Percentiles rank a stretch among this genome's conserved stretches.
Conservation (phyloP, 345 rosid genomes). For the Pistacia atlantica region DNA sequence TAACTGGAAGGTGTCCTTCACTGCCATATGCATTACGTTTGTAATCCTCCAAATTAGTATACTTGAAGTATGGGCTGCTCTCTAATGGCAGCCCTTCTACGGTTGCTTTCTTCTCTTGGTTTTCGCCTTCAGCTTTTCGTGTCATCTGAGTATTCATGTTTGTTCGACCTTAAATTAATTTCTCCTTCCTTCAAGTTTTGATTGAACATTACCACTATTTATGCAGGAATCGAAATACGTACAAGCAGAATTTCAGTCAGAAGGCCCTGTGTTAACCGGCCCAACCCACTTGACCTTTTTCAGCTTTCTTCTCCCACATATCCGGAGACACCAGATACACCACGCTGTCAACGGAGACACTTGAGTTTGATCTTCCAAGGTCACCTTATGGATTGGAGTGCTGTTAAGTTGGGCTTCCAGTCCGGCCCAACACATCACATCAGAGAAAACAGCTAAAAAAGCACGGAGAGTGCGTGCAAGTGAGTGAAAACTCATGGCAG, state of each 20-base stretch:
- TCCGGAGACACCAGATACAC: neutral
- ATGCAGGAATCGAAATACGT: neutral
- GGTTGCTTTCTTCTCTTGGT: slow-evolving; percentile 6
- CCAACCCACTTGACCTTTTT: slow-evolving; percentile 13
- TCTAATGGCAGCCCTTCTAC: slow-evolving; percentile 44
- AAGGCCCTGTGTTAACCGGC: neutral
- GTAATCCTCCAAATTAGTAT: slow-evolving; percentile 47
- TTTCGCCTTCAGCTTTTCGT: neutral
- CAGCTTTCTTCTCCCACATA: neutral
- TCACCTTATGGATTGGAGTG: too few relatives aligned
- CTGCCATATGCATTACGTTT: slow-evolving; percentile 49
- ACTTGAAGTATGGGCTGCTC: slow-evolving; percentile 49
- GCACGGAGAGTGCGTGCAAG: neutral
- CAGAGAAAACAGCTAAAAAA: neutral
- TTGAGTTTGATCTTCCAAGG: too few relatives aligned
- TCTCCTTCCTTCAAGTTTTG: neutral
- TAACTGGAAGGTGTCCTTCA: slow-evolving; percentile 49
- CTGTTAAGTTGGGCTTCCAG: too few relatives aligned
- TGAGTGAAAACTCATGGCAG: neutral
- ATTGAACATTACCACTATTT: neutral
- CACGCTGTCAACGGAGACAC: neutral
- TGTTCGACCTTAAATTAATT: neutral
- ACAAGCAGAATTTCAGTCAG: slow-evolving; percentile 5
- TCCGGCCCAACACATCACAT: too few relatives aligned
- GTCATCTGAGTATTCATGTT: neutral